Evolutionary conservation across 306 rosid species (phyloP).

Genomic region (Amphicarpaea edgeworthii): DNA sequence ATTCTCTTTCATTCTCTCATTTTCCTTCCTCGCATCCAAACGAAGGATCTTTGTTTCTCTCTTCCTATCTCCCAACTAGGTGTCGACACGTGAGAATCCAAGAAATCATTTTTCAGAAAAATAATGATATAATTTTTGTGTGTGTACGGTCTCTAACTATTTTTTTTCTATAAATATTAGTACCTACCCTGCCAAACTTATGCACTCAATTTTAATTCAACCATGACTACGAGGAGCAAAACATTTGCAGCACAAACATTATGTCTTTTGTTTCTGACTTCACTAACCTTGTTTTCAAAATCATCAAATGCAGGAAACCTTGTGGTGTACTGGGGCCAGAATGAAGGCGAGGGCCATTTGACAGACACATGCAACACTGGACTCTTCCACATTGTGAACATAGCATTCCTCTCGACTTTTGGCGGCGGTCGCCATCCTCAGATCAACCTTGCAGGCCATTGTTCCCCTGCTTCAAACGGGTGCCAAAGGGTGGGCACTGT

Average conservation of each 20-base stretch:
- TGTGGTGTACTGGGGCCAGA: background rate
- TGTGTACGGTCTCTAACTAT: too few relatives aligned
- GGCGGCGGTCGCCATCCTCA: background rate
- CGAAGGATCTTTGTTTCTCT: too few relatives aligned
- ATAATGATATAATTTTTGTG: too few relatives aligned
- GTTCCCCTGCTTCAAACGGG: background rate
- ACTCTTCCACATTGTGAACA: background rate
- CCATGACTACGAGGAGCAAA: too few relatives aligned
- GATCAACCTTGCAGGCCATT: background rate
- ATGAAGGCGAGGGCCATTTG: background rate
- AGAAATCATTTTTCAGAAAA: too few relatives aligned
- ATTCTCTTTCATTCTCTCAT: too few relatives aligned
- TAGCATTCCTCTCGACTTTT: background rate
- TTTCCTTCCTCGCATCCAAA: too few relatives aligned
- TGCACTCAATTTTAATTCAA: background rate
- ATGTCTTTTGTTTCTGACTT: background rate
- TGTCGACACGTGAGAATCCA: too few relatives aligned
- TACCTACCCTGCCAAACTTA: background rate
- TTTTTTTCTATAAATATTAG: too few relatives aligned
- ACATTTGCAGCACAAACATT: too few relatives aligned
- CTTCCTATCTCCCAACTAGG: too few relatives aligned
- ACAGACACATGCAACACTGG: background rate
- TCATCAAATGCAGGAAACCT: slow-evolving; percentile 2
- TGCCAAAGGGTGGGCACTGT: slow-evolving; percentile 24
- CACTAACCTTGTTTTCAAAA: background rate